These are phyloP conservation scores for Actinomortierella ambigua DNA, from an alignment of 371 early-diverging fungal genomes.

Conservation along the genomic window DNA sequence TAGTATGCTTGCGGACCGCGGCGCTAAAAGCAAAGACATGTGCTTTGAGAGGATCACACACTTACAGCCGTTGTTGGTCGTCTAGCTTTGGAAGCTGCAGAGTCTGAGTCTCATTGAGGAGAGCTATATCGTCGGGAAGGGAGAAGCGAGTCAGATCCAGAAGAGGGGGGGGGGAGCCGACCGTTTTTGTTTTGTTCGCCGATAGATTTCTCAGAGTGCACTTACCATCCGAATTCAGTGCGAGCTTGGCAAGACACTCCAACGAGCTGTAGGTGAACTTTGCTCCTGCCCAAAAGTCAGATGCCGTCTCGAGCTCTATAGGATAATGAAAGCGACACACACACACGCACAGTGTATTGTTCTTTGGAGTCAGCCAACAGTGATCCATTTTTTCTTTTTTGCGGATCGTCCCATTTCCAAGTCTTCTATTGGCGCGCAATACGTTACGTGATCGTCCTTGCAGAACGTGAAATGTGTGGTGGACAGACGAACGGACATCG, in stretches of 20 bases:
- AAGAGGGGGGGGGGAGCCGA: too few relatives aligned
- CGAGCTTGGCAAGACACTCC: slow-evolving; percentile 29
- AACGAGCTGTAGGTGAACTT: slow-evolving; percentile 32
- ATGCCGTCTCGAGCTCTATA: slow-evolving; percentile 18
- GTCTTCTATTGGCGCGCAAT: too few relatives aligned
- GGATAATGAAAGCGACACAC: background rate
- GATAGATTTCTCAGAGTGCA: too few relatives aligned
- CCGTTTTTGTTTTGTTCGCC: too few relatives aligned
- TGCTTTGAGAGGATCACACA: background rate
- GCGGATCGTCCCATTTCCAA: too few relatives aligned
- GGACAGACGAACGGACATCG: slow-evolving; percentile 43
- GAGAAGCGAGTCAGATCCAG: too few relatives aligned
- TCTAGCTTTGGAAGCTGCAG: slow-evolving; percentile 27
- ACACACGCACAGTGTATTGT: background rate
- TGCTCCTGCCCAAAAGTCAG: slow-evolving; percentile 30
- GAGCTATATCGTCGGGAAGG: slow-evolving; percentile 4
- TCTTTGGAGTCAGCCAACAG: too few relatives aligned
- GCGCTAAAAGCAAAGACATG: too few relatives aligned
- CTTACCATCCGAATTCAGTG: slow-evolving; percentile 29
- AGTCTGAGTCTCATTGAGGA: slow-evolving; percentile 31
- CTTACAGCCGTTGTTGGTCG: slow-evolving; percentile 40
- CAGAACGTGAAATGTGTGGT: slow-evolving; percentile 38
- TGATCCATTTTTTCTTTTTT: too few relatives aligned
- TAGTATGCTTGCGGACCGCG: too few relatives aligned
- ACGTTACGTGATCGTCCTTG: slow-evolving; percentile 39